Evolutionary conservation across 768 basidiomycete genomes (phyloP), one percentile per base, ranked within the genome.

Genomic region (Gelatoporia subvermispora): DNA sequence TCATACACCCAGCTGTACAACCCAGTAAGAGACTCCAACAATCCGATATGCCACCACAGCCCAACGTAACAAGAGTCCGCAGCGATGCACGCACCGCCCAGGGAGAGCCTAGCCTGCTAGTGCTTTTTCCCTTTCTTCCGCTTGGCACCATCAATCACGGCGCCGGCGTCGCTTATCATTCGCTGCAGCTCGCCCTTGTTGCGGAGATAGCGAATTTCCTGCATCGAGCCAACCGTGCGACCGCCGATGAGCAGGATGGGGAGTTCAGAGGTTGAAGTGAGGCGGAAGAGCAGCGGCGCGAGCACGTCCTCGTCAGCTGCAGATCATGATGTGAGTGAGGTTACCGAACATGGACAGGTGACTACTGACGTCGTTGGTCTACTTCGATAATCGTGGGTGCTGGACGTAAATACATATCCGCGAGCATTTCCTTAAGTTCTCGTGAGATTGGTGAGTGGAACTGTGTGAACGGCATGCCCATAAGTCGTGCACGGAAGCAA

Each of bases 171-270:
- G 10, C 66, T 60, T 37, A 84, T 66, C 51, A 77, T 67, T 35
- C 64, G 67, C 48, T 72, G 63, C 34, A 90, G 71, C 48, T 80
- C 71, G 36, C 81, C 83, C 34, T 61, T 70, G 42, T 72, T 64
- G 35, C 74, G 59, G 34, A 85, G 65, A 41, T 59, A 71, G 35
- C 74, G 73, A 52, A 89, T 75, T 17, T 79, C 72, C 15, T 71
- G 65, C 35, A 83, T 61, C 20, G 54, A 49, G 43, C 58, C 65
- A 15, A 85, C 66, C 15, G 75, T 63, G 41, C 72, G 70, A 31
- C 89, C 89, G 16, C 81, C 83, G 39, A 92, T 63, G 45, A 92
- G 70, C 4, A 91, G 73, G 24, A 89, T 62, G 15, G 89, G 86
- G 7, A 90, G 68, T 15, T 79, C 74, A 1, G 69, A 52, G 3